A percentile compares a stretch with the other conserved stretches of the same genome.
These are phyloP conservation scores for Lumnitzera racemosa DNA, from an alignment of 345 rosid species.

Conservation along the genomic window DNA sequence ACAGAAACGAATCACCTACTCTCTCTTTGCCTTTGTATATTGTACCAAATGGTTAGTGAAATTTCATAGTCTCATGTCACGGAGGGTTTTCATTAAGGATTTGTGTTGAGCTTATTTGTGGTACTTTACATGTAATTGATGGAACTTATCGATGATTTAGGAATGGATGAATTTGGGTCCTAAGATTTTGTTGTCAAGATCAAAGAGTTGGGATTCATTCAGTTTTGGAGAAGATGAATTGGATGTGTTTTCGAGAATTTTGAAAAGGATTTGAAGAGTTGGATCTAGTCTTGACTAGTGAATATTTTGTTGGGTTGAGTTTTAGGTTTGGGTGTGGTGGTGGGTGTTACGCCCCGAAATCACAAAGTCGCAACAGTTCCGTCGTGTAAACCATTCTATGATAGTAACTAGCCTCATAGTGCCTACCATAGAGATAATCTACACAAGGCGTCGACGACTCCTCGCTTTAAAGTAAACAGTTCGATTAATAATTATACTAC, in stretches of 20 bases:
- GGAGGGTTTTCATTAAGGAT: conserved; percentile 20
- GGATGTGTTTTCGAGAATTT: background rate
- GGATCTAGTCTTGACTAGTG: conserved; percentile 20
- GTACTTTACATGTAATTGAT: conserved; percentile 18
- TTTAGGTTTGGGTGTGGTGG: background rate
- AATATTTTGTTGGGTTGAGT: conserved; percentile 10
- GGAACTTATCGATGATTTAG: conserved; percentile 25
- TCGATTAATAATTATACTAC: too few relatives aligned
- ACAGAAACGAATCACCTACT: too few relatives aligned
- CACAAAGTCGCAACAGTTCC: too few relatives aligned
- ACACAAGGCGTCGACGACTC: too few relatives aligned
- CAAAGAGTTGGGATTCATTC: conserved; percentile 6
- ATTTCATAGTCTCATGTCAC: conserved; percentile 17
- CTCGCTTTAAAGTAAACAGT: too few relatives aligned
- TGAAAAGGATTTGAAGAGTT: conserved; percentile 16
- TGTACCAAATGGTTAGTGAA: conserved; percentile 18
- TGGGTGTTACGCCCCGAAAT: too few relatives aligned
- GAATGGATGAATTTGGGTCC: conserved; percentile 15
- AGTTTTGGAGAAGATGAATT: background rate
- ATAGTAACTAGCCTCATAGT: too few relatives aligned
- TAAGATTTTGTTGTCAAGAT: conserved; percentile 11
- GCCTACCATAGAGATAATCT: too few relatives aligned
- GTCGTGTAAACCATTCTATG: too few relatives aligned
- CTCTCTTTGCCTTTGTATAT: conserved; percentile 1
- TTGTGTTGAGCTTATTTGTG: conserved; percentile 20